phyloP scores from a whole-genome alignment of 768 basidiomycete genomes.

The Clavulina sp. region DNA sequence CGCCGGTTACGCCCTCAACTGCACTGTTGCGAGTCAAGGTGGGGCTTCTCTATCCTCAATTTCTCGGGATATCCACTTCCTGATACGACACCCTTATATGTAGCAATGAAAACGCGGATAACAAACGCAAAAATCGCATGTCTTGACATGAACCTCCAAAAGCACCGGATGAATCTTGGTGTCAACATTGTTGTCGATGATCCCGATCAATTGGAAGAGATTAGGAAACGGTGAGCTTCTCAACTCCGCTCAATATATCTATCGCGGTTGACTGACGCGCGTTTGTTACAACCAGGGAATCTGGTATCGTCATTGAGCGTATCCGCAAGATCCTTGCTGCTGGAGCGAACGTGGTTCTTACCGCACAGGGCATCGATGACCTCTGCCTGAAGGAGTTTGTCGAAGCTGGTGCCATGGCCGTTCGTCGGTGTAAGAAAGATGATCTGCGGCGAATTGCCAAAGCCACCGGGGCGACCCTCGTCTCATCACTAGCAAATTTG shows the following conservation, averaged over 20 bases:
- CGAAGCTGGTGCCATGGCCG: slow-evolving; percentile 97
- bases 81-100: background rate
- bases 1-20: slow-evolving; percentile 93
- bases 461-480: slow-evolving; percentile 86
- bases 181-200: slow-evolving; percentile 95
- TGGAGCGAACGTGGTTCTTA: slow-evolving; percentile 92
- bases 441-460: slow-evolving; percentile 93
- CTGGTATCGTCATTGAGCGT: slow-evolving; percentile 89
- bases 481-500: slow-evolving; percentile 85
- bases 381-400: slow-evolving; percentile 97
- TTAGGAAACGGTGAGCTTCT: slow-evolving; percentile 67
- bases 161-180: slow-evolving; percentile 92
- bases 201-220: slow-evolving; percentile 90
- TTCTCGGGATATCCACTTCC: background rate
- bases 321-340: slow-evolving; percentile 90
- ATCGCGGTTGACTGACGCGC: too few species aligned
- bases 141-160: slow-evolving; percentile 93
- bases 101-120: slow-evolving; percentile 92
- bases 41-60: slow-evolving; percentile 12
- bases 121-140: slow-evolving; percentile 93
- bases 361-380: slow-evolving; percentile 98
- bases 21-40: slow-evolving; percentile 98
- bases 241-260: too few species aligned
- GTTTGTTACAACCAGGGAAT: slow-evolving; percentile 65
- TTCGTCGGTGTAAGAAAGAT: slow-evolving; percentile 92